Conservation (phyloP, 2,329 filamentous ascomycete genomes). For the Ceratocystis variospora region DNA sequence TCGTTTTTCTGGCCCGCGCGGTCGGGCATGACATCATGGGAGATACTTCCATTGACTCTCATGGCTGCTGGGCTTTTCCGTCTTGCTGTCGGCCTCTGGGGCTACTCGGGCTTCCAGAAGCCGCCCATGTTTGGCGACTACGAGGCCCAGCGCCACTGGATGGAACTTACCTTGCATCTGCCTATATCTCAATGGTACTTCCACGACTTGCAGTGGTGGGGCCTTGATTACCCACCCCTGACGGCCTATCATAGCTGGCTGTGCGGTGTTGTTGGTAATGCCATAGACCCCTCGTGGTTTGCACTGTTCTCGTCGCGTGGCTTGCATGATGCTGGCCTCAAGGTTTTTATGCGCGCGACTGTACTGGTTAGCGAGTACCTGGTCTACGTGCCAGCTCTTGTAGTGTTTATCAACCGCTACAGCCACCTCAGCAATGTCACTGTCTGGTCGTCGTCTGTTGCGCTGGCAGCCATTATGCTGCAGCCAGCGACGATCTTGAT, state of each 20-base stretch:
- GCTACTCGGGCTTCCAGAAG: constrained; percentile 72
- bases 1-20: constrained; percentile 91
- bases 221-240: constrained; percentile 90
- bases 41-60: constrained; percentile 71
- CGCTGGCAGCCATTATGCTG: constrained; percentile 79
- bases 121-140: constrained; percentile 95
- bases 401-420: constrained; percentile 74
- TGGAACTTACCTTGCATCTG: constrained; percentile 84
- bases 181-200: constrained; percentile 96
- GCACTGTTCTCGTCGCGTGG: constrained; percentile 70
- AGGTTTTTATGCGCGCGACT: constrained; percentile 91
- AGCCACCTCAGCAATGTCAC: constrained; percentile 63
- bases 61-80: constrained; percentile 86
- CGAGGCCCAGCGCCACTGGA: constrained; percentile 96
- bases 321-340: constrained; percentile 62
- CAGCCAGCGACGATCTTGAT: constrained; percentile 83
- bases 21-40: constrained; percentile 77
- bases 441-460: constrained; percentile 69
- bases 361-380: constrained; percentile 86
- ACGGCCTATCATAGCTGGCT: constrained; percentile 98
- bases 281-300: constrained; percentile 78
- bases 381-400: constrained; percentile 69
- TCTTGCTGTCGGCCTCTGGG: constrained; percentile 87
- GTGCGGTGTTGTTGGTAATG: constrained; percentile 69
- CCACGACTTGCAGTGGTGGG: constrained; percentile 94